phyloP scores from a whole-genome alignment of 805 yeast species.

The Schizosaccharomyces octosporus region DNA sequence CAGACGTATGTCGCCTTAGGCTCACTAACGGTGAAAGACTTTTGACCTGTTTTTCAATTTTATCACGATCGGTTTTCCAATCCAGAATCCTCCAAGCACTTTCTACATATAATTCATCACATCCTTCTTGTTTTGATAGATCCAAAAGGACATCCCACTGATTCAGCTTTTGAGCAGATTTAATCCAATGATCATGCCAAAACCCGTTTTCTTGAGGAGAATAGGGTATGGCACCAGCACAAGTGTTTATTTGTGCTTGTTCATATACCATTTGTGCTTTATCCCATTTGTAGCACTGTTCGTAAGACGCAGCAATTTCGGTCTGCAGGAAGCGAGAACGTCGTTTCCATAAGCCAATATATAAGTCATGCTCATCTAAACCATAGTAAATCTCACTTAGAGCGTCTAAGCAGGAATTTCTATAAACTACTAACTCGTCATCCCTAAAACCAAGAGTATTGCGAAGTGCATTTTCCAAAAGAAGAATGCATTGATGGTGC shows the following conservation, averaged over 20 bases:
- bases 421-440: slow-evolving; percentile 31
- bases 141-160: slow-evolving; percentile 97
- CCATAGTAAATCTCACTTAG: slow-evolving; percentile 68
- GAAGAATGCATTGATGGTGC: slow-evolving; percentile 70
- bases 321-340: slow-evolving; percentile 87
- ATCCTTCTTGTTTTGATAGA: slow-evolving; percentile 91
- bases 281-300: slow-evolving; percentile 86
- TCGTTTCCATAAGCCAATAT: slow-evolving; percentile 92
- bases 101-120: slow-evolving; percentile 79
- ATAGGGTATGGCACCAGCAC: slow-evolving; percentile 84
- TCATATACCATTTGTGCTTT: slow-evolving; percentile 84
- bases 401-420: slow-evolving; percentile 71
- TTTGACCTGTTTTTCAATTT: slow-evolving; percentile 78
- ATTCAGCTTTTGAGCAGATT: slow-evolving; percentile 87
- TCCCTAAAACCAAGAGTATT: slow-evolving; percentile 9
- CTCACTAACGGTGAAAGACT: slow-evolving; percentile 97
- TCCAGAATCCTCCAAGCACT: slow-evolving; percentile 99
- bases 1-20: slow-evolving; percentile 85
- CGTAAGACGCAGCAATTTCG: slow-evolving; percentile 74
- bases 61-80: slow-evolving; percentile 87
- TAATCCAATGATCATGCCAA: slow-evolving; percentile 98
- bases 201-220: slow-evolving; percentile 83
- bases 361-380: slow-evolving; percentile 85
- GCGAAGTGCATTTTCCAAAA: slow-evolving; percentile 47
- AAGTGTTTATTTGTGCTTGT: slow-evolving; percentile 85